A percentile compares a stretch with the other conserved stretches of the same genome.
Evolutionary conservation across 495 filamentous ascomycete genomes (phyloP).

Genomic region (Cercophora sp.): DNA sequence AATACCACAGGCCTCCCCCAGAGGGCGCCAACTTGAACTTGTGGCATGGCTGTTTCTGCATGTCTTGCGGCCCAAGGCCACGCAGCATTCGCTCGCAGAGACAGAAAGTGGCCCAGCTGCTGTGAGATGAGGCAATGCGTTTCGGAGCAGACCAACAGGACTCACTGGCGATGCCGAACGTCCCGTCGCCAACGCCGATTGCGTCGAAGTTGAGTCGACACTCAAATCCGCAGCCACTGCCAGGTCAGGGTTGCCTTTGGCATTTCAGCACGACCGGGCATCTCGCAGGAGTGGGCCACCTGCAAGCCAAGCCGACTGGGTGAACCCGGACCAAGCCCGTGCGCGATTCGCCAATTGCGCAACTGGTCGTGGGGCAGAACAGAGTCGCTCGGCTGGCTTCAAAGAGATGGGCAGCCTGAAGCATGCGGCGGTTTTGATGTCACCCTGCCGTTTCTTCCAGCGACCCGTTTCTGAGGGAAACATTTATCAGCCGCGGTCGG

Average conservation of each 20-base stretch:
- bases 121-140: background rate
- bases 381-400: background rate
- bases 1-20: constrained; percentile 2
- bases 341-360: constrained; percentile 3
- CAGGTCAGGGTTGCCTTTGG: too few species aligned
- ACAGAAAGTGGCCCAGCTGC: background rate
- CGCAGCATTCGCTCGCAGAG: background rate
- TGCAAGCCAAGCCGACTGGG: constrained; percentile 13
- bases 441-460: too few species aligned
- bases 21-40: too few species aligned
- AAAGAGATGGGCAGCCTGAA: background rate
- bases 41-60: too few species aligned
- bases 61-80: constrained; percentile 1
- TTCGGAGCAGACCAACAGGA: background rate
- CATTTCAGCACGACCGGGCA: too few species aligned
- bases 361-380: background rate
- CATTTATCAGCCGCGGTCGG: background rate
- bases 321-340: background rate
- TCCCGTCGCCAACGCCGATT: background rate
- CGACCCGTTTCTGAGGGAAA: background rate
- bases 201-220: background rate
- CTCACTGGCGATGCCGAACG: background rate
- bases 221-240: too few species aligned
- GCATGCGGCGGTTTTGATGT: background rate
- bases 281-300: background rate